Percentiles rank a stretch among this genome's conserved stretches.
Conservation (phyloP, 1,284 basidiomycete genomes). For the Trichosporon ovoides region DNA sequence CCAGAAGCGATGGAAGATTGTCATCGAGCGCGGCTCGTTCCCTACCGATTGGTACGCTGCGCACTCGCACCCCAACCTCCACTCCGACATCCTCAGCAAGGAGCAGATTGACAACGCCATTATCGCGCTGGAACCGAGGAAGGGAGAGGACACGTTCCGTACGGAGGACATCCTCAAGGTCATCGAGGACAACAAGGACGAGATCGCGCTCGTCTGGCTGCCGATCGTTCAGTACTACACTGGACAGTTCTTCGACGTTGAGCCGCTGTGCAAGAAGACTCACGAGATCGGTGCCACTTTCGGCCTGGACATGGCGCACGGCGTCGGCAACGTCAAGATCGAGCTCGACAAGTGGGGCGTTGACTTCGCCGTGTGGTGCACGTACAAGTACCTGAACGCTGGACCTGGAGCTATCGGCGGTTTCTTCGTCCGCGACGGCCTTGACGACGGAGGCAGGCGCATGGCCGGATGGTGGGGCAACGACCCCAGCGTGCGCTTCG, state of each 20-base stretch:
- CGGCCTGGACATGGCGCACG: constrained; percentile 96
- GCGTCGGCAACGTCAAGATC: constrained; percentile 85
- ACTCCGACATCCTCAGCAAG: constrained; percentile 64
- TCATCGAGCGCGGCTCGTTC: constrained; percentile 91
- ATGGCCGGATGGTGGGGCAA: constrained; percentile 98
- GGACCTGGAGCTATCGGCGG: constrained; percentile 94
- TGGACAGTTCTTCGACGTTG: constrained; percentile 87
- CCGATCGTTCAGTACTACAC: constrained; percentile 94
- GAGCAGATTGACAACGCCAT: constrained; percentile 57
- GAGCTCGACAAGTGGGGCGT: constrained; percentile 87
- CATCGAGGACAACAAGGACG: constrained; percentile 65
- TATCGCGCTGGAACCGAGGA: constrained; percentile 70
- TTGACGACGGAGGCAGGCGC: constrained; percentile 53
- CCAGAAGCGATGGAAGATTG: constrained; percentile 74
- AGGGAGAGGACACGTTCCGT: constrained; percentile 79
- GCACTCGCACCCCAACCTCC: constrained; percentile 73
- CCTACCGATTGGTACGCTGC: constrained; percentile 98
- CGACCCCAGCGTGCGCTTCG: constrained; percentile 76
- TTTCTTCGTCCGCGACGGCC: constrained; percentile 40
- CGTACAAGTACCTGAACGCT: constrained; percentile 95
- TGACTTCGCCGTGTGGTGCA: constrained; percentile 97
- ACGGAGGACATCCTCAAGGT: constrained; percentile 82
- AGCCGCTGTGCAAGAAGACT: constrained; percentile 72
- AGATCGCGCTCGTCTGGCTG: constrained; percentile 81
- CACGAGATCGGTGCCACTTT: constrained; percentile 75